Conservation (phyloP, 345 rosid genomes). For the Microcos paniculata region DNA sequence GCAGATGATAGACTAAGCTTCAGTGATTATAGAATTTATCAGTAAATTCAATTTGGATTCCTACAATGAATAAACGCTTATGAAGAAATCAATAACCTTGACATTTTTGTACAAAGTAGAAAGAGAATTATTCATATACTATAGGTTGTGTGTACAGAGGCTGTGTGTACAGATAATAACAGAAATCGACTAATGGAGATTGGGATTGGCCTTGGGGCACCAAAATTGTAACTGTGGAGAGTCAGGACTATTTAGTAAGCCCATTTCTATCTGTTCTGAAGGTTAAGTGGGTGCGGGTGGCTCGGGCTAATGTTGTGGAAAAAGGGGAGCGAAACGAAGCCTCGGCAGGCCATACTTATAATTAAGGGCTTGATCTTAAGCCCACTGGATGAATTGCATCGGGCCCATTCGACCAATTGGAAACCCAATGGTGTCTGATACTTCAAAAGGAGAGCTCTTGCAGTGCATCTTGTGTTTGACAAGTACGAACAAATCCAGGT, state of each 20-base stretch:
- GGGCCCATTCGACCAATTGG: no score
- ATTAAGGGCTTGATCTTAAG: background rate
- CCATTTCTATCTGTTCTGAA: background rate
- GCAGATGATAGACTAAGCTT: background rate
- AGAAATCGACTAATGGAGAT: no score
- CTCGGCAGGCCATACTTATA: no score
- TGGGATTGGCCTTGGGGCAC: no score
- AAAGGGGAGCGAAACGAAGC: no score
- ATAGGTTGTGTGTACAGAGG: no score
- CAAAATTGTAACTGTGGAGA: no score
- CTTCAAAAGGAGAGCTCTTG: background rate
- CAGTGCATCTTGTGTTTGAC: background rate
- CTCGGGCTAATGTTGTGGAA: no score
- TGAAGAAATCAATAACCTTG: background rate
- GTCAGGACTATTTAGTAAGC: background rate
- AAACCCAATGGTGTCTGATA: background rate
- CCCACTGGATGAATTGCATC: background rate
- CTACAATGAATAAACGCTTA: background rate
- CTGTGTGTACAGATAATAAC: no score
- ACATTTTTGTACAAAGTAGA: background rate
- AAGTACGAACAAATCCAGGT: background rate
- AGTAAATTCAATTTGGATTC: background rate
- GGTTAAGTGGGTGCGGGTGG: no score
- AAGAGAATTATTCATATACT: no score
- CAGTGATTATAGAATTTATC: background rate